Evolutionary conservation across 768 basidiomycete species (phyloP).

Genomic region (Lentinus tigrinus): DNA sequence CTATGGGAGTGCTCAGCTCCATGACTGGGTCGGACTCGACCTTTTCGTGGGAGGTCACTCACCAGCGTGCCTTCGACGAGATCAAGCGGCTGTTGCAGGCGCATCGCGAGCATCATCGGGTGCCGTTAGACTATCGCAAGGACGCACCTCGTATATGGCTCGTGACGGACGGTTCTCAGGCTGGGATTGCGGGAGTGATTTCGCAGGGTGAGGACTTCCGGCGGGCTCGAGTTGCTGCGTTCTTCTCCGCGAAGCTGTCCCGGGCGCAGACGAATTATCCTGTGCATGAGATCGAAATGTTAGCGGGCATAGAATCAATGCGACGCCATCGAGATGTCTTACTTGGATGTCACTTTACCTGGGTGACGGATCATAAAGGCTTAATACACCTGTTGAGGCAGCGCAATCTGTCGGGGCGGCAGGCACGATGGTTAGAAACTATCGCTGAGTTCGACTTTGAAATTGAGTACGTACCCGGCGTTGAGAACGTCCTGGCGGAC

Average conservation of each 20-base stretch:
- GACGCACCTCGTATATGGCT: slow-evolving; percentile 21
- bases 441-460: slow-evolving; percentile 29
- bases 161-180: slow-evolving; percentile 21
- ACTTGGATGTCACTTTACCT: slow-evolving; percentile 13
- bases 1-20: slow-evolving; percentile 35
- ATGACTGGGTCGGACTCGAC: slow-evolving; percentile 12
- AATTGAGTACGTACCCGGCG: slow-evolving; percentile 29
- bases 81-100: slow-evolving; percentile 22
- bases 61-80: slow-evolving; percentile 30
- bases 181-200: slow-evolving; percentile 20
- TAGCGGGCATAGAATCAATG: neutral
- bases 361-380: slow-evolving; percentile 13
- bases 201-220: slow-evolving; percentile 22
- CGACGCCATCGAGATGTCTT: neutral
- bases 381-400: slow-evolving; percentile 33
- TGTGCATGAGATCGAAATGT: slow-evolving; percentile 23
- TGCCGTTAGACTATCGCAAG: slow-evolving; percentile 18
- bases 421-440: slow-evolving; percentile 37
- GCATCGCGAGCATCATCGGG: slow-evolving; percentile 11
- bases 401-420: slow-evolving; percentile 32
- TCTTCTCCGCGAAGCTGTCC: slow-evolving; percentile 27
- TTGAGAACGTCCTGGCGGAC: slow-evolving; percentile 34
- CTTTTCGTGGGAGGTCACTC: slow-evolving; percentile 25
- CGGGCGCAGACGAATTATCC: slow-evolving; percentile 31
- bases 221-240: slow-evolving; percentile 18